phyloP scores from a whole-genome alignment of 148 eudicot genomes.

The Cornus suecica region DNA sequence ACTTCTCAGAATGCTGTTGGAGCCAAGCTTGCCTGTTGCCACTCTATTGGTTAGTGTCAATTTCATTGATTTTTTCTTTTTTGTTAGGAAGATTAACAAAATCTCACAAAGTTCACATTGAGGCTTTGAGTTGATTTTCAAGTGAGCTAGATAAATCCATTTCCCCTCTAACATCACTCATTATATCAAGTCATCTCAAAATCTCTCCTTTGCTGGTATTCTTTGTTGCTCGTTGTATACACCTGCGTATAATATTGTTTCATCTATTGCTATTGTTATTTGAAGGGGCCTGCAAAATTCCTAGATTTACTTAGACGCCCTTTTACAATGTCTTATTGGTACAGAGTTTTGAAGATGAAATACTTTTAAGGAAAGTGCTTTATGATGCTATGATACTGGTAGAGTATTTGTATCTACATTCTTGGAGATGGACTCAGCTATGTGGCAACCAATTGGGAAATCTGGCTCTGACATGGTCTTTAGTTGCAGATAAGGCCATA shows the following conservation, averaged over 20 bases:
- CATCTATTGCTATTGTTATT: neutral
- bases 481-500: conserved; percentile 63
- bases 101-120: neutral
- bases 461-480: conserved; percentile 60
- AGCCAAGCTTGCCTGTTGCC: conserved; percentile 55
- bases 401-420: conserved; percentile 44
- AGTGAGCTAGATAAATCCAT: neutral
- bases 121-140: neutral
- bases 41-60: conserved; percentile 54
- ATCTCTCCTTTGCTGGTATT: neutral
- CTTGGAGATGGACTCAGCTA: conserved; percentile 37
- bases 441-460: conserved; percentile 39
- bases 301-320: neutral
- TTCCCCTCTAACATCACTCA: neutral
- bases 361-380: conserved; percentile 39
- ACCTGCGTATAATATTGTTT: conserved; percentile 9
- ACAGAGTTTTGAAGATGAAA: conserved; percentile 52
- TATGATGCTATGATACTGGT: conserved; percentile 55
- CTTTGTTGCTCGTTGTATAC: neutral
- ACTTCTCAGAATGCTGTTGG: conserved; percentile 72
- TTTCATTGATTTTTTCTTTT: neutral
- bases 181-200: conserved; percentile 3
- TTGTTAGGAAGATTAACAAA: neutral
- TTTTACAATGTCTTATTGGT: neutral
- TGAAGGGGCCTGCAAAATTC: neutral